Percentiles rank a stretch among this genome's conserved stretches.
Evolutionary conservation across 768 basidiomycete species (phyloP).

Genomic region (Tylopilus sp.): DNA sequence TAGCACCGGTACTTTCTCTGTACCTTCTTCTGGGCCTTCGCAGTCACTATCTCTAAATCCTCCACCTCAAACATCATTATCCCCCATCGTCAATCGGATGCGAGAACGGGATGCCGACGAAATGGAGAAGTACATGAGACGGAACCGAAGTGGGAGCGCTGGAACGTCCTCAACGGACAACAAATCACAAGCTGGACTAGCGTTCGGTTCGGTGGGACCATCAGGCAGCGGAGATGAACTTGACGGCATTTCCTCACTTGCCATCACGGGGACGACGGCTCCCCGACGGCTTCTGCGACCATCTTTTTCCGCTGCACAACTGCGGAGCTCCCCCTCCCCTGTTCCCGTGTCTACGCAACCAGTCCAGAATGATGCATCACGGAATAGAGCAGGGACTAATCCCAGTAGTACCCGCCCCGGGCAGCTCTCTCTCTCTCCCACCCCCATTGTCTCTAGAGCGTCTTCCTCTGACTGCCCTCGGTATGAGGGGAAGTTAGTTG

Average conservation of each 20-base stretch:
- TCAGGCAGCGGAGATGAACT: slow-evolving; percentile 56
- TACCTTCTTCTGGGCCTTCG: slow-evolving; percentile 35
- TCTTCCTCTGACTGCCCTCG: slow-evolving; percentile 53
- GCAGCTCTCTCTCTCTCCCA: slow-evolving; percentile 38
- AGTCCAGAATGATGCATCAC: slow-evolving; percentile 41
- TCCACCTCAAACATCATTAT: slow-evolving; percentile 47
- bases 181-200: slow-evolving; percentile 54
- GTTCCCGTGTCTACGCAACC: slow-evolving; percentile 31
- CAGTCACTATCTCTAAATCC: slow-evolving; percentile 36
- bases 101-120: slow-evolving; percentile 83
- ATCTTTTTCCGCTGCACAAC: slow-evolving; percentile 75
- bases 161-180: slow-evolving; percentile 71
- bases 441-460: slow-evolving; percentile 44
- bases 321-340: slow-evolving; percentile 50
- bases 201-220: slow-evolving; percentile 45
- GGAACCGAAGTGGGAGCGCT: slow-evolving; percentile 80
- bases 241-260: slow-evolving; percentile 43
- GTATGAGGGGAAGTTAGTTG: slow-evolving; percentile 35
- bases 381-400: slow-evolving; percentile 67
- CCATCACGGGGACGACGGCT: slow-evolving; percentile 51
- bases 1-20: slow-evolving; percentile 37
- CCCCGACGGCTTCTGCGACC: slow-evolving; percentile 61
- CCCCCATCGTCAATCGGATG: slow-evolving; percentile 78
- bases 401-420: slow-evolving; percentile 47
- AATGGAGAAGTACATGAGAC: slow-evolving; percentile 79